These are phyloP conservation scores for Dendryphion nanum DNA, from an alignment of 2,329 filamentous ascomycete genomes.

Conservation along the genomic window DNA sequence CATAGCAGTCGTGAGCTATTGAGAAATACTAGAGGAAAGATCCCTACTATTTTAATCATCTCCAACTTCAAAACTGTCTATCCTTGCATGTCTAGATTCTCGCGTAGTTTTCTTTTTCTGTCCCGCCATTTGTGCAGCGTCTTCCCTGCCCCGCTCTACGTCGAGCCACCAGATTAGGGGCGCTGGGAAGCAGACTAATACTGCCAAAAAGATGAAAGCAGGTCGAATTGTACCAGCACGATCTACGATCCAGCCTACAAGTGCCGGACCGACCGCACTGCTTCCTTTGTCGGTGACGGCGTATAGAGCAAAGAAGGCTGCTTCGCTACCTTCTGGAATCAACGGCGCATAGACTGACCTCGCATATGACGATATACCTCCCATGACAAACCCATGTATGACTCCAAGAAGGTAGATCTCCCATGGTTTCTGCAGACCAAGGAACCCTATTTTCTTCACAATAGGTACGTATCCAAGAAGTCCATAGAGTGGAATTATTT, in stretches of 20 bases:
- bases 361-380: conserved; percentile 84
- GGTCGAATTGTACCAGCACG: conserved; percentile 44
- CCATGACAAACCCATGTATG: conserved; percentile 85
- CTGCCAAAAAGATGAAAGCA: conserved; percentile 83
- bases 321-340: conserved; percentile 87
- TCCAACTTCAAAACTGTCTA: background rate
- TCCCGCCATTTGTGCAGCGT: conserved; percentile 27
- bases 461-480: conserved; percentile 79
- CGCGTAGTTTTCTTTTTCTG: conserved; percentile 2
- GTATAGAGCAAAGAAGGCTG: conserved; percentile 90
- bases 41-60: background rate
- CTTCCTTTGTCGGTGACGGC: conserved; percentile 95
- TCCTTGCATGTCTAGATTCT: background rate
- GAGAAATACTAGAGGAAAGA: no score
- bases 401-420: conserved; percentile 88
- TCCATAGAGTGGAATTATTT: conserved; percentile 86
- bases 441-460: conserved; percentile 67
- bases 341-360: conserved; percentile 85
- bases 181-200: conserved; percentile 73
- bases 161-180: conserved; percentile 79
- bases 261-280: conserved; percentile 83
- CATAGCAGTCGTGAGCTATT: no score
- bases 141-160: conserved; percentile 56
- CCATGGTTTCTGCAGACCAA: conserved; percentile 82
- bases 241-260: conserved; percentile 87